Conservation (phyloP, 2,329 filamentous ascomycete species). For the Davidsoniella virescens region DNA sequence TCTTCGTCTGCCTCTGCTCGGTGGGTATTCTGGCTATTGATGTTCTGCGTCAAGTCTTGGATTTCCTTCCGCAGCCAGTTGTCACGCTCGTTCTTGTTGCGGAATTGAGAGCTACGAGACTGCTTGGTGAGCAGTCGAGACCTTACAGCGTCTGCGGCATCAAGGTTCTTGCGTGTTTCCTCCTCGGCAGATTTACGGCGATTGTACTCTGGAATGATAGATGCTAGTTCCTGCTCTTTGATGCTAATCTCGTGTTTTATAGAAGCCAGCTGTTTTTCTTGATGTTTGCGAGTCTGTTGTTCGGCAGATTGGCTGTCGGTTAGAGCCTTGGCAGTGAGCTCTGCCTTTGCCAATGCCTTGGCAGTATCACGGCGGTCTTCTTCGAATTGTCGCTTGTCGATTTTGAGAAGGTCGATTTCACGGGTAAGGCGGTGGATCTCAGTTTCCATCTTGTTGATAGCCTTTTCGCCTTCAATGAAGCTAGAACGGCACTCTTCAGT, state of each 20-base stretch:
- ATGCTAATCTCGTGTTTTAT: slow-evolving; percentile 58
- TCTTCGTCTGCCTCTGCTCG: slow-evolving; percentile 74
- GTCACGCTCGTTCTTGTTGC: slow-evolving; percentile 76
- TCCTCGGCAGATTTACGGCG: slow-evolving; percentile 57
- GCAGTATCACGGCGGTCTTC: slow-evolving; percentile 74
- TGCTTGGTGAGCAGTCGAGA: slow-evolving; percentile 84
- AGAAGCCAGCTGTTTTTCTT: slow-evolving; percentile 53
- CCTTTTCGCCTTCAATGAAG: slow-evolving; percentile 64
- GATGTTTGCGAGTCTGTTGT: slow-evolving; percentile 54
- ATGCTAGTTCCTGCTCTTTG: slow-evolving; percentile 60
- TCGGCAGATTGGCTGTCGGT: slow-evolving; percentile 68
- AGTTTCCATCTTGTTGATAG: slow-evolving; percentile 58
- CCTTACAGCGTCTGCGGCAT: slow-evolving; percentile 57
- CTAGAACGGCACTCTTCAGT: slow-evolving; percentile 65
- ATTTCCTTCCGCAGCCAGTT: slow-evolving; percentile 68
- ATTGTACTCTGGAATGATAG: slow-evolving; percentile 63
- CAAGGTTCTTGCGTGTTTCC: slow-evolving; percentile 52
- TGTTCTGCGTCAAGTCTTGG: slow-evolving; percentile 56
- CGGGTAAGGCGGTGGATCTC: slow-evolving; percentile 68
- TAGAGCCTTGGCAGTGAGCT: slow-evolving; percentile 68
- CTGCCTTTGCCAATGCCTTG: slow-evolving; percentile 65
- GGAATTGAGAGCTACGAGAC: slow-evolving; percentile 72
- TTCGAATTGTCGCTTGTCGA: slow-evolving; percentile 77
- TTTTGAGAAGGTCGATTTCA: slow-evolving; percentile 66
- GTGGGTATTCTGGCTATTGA: slow-evolving; percentile 70